Evolutionary conservation across 2,329 filamentous ascomycete species (phyloP).

Genomic region (Aspergillus piperis): DNA sequence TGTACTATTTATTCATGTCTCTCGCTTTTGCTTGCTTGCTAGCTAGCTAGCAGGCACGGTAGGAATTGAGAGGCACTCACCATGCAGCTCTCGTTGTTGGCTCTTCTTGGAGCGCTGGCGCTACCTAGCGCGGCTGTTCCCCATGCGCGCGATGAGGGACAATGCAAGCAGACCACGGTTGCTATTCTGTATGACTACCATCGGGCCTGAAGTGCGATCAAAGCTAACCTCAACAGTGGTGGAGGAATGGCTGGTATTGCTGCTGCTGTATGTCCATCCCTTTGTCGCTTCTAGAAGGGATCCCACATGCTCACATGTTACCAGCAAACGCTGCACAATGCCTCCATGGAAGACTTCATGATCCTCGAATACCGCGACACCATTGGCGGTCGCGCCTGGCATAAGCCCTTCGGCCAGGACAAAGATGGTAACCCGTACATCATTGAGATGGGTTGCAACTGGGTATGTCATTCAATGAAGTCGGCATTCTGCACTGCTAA

Average conservation of each 20-base stretch:
- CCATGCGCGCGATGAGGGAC: slow-evolving; percentile 19
- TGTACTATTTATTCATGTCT: neutral
- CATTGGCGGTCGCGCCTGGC: slow-evolving; percentile 62
- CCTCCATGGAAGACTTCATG: slow-evolving; percentile 63
- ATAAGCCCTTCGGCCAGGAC: slow-evolving; percentile 58
- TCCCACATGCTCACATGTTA: too few species aligned
- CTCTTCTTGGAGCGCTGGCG: slow-evolving; percentile 5
- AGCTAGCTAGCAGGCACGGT: neutral
- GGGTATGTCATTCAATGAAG: slow-evolving; percentile 43
- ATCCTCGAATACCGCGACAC: slow-evolving; percentile 65
- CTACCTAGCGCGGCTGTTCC: slow-evolving; percentile 12
- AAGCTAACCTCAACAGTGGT: slow-evolving; percentile 38
- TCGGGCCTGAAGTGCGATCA: neutral
- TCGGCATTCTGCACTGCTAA: neutral
- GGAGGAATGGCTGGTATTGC: slow-evolving; percentile 65
- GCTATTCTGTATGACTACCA: slow-evolving; percentile 27
- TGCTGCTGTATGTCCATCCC: slow-evolving; percentile 50
- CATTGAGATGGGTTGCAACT: slow-evolving; percentile 68
- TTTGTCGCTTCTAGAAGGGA: neutral
- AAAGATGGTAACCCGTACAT: slow-evolving; percentile 55
- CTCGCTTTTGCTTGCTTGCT: neutral
- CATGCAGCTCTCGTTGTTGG: neutral
- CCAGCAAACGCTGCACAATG: slow-evolving; percentile 60
- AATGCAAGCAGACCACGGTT: slow-evolving; percentile 34
- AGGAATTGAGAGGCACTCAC: neutral